Evolutionary conservation across 2,329 filamentous ascomycete species (phyloP), one percentile per base, ranked within the genome.

Genomic region (Zasmidium angulare): DNA sequence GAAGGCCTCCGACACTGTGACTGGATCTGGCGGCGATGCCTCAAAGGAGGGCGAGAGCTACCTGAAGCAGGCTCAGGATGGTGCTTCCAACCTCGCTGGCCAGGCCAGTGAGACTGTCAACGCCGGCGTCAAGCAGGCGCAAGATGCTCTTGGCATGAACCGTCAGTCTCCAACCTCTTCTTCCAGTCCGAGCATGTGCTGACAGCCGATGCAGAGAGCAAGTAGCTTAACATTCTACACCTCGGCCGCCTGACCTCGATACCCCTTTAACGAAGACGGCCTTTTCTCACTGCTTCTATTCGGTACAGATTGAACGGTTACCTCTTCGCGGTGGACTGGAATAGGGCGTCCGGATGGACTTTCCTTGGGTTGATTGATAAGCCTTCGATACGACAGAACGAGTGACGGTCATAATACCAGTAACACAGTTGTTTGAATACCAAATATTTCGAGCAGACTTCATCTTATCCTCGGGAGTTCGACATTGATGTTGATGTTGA

Each of bases 1-100:
- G 72, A 78, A 81, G 75, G 62, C 76, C 26, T 71, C 75, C 31
- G 81, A 83, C 68, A 69, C 70, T 56, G 70, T 76, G 65, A 77
- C 78, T 60, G 69, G 71, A 48, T 73, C 72, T 62, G 67, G 68
- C 59, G 77, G 79, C 63, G 61, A 74, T 48, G 77, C 78, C 43
- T 72, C 75, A 53, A 69, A 74, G 60, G 59, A 79, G 66, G 74
- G 77, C 67, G 69, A 76, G 66, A 71, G 73, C 53, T 54, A 78
- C 24, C 64, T 79, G 51, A 68, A 75, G 59, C 71, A 69, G 43
- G 78, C 77, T 40, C 63, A 71, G 58, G 75, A 78, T 64, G 71
- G 73, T 36, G 60, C 77, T 62, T 67, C 69, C 69, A 74, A 72
- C 64, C 75, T 77, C 51, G 74, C 75, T 58, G 71, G 76, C 68